Percentiles rank a stretch among this genome's conserved stretches.
phyloP scores from a whole-genome alignment of 2,329 filamentous ascomycete genomes.

The Fusarium bulbicola region DNA sequence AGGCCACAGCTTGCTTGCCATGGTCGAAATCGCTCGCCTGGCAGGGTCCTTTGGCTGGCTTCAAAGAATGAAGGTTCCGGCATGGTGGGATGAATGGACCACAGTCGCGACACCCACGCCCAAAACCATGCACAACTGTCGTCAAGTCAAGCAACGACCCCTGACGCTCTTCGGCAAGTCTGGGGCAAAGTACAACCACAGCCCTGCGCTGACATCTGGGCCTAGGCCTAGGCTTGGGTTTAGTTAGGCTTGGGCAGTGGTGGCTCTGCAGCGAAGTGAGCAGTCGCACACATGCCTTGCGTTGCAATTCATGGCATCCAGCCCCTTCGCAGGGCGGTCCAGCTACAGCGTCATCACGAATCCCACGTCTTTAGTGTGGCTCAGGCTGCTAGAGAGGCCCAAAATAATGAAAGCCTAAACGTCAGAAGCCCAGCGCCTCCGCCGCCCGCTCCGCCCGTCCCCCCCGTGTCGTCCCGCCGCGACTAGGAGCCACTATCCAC shows the following conservation, averaged over 20 bases:
- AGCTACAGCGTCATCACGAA: constrained; percentile 29
- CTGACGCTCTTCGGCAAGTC: constrained; percentile 36
- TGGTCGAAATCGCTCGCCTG: constrained; percentile 17
- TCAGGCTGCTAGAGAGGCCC: constrained; percentile 33
- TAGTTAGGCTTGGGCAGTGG: constrained; percentile 26
- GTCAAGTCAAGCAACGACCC: constrained; percentile 34
- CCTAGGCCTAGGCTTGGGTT: constrained; percentile 19
- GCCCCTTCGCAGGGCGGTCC: constrained; percentile 35
- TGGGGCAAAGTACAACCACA: constrained; percentile 38
- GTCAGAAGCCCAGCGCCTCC: constrained; percentile 31
- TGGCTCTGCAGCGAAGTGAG: constrained; percentile 39
- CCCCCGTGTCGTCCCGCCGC: constrained; percentile 33
- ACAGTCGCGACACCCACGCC: constrained; percentile 21
- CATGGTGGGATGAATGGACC: constrained; percentile 33
- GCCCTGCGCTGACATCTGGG: constrained; percentile 38
- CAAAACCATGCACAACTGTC: constrained; percentile 29
- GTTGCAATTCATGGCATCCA: constrained; percentile 25
- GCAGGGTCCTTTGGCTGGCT: constrained; percentile 31
- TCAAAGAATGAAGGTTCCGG: constrained; percentile 17
- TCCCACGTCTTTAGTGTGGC: constrained; percentile 33
- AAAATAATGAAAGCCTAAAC: constrained; percentile 32
- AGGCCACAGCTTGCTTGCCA: constrained; percentile 10
- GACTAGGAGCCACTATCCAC: constrained; percentile 39
- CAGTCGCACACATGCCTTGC: constrained; percentile 21
- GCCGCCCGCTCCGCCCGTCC: constrained; percentile 33